Evolutionary conservation across 2,329 filamentous ascomycete genomes (phyloP), one percentile per base, ranked within the genome.

Genomic region (Sclerotinia spermophila): DNA sequence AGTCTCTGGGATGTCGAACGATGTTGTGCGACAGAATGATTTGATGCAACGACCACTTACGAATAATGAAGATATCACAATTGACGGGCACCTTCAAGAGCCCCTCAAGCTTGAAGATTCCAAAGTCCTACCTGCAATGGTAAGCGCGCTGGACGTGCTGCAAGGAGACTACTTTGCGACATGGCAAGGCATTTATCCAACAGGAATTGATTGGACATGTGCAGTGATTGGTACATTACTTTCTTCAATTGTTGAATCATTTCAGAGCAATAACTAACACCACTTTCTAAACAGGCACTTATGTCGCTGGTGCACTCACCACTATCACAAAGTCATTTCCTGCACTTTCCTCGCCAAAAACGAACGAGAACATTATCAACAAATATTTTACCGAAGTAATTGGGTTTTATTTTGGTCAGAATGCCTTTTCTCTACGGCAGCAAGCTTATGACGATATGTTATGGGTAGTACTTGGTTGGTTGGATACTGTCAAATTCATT

Each of bases 381-480:
- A 87, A 86, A 42, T 94, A 94, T 79, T 97, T 96, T 79, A 86
- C 89, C 0, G 92, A 97, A 71, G 82, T 90, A 0, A 83, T 90
- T 7, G 87, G 89, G 13, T 97, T 91, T 75, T 97, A 96, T 79
- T 97, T 95, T 79, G 93, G 92, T 30, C 93, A 98, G 79, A 89
- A 97, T 79, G 86, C 89, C 6, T 89, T 94, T 73, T 84, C 86
- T 40, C 86, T 97, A 65, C 86, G 92, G 59, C 87, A 89, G 70
- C 84, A 96, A 83, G 95, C 95, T 0, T 97, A 90, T 79, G 95
- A 97, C 78, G 95, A 98, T 79, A 97, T 97, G 82, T 86, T 97
- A 3, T 98, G 95, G 95, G 93, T 97, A 1, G 93, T 96, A 3
- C 85, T 98, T 51, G 93, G 91, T 73, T 97, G 95, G 94, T 83